Conservation (phyloP, 805 yeast genomes). For the Vanderwaltozyma yarrowii region DNA sequence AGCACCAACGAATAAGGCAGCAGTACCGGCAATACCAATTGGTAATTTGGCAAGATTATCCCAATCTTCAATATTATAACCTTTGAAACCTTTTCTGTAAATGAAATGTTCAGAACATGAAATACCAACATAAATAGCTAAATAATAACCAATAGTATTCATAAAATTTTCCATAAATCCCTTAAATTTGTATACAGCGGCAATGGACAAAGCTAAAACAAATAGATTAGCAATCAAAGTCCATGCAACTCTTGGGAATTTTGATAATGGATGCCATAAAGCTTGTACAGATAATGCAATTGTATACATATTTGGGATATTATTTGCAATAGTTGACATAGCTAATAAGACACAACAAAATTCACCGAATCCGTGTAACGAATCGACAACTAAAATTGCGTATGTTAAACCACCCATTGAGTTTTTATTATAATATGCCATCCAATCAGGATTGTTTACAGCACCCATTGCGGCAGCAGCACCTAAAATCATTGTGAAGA, state of each 20-base stretch:
- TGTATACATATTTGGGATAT: conserved; percentile 89
- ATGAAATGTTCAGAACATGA: conserved; percentile 69
- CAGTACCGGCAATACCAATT: conserved; percentile 63
- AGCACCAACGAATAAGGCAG: conserved; percentile 73
- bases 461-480: conserved; percentile 76
- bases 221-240: conserved; percentile 62
- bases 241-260: conserved; percentile 77
- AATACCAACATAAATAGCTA: conserved; percentile 74
- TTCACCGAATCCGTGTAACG: conserved; percentile 79
- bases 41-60: conserved; percentile 50
- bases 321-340: conserved; percentile 79
- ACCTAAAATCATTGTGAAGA: conserved; percentile 68
- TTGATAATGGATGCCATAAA: conserved; percentile 59
- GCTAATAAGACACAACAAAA: conserved; percentile 79
- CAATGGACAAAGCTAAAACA: conserved; percentile 78
- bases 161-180: conserved; percentile 72
- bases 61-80: conserved; percentile 55
- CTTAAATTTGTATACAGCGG: conserved; percentile 69
- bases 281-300: conserved; percentile 80
- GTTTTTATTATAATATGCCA: conserved; percentile 38
- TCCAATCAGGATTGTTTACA: conserved; percentile 36
- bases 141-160: conserved; percentile 85
- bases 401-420: conserved; percentile 76
- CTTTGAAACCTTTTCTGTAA: conserved; percentile 51
- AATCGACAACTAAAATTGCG: conserved; percentile 64